Conservation (phyloP, 768 basidiomycete genomes). For the Baorangia bicolor region DNA sequence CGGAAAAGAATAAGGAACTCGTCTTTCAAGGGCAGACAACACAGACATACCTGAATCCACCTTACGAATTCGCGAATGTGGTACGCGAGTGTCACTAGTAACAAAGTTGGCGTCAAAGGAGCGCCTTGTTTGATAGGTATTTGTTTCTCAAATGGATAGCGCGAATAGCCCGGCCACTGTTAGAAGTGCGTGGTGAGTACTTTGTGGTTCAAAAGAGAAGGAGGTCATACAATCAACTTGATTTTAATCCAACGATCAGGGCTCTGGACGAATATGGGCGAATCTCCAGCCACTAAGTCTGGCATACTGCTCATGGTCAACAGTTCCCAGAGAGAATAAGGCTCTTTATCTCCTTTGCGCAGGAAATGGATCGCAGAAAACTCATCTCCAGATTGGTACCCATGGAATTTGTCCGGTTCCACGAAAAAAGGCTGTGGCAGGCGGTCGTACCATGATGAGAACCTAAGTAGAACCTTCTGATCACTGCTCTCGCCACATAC, state of each 20-base stretch:
- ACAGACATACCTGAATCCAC: conserved; percentile 34
- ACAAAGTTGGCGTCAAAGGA: conserved; percentile 29
- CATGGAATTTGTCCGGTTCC: conserved; percentile 11
- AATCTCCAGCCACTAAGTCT: conserved; percentile 20
- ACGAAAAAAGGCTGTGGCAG: conserved; percentile 22
- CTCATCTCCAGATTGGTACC: conserved; percentile 16
- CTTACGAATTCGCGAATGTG: conserved; percentile 33
- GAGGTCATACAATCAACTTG: conserved; percentile 33
- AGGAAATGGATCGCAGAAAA: conserved; percentile 34
- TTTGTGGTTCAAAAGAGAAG: background rate
- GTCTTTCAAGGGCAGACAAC: conserved; percentile 1
- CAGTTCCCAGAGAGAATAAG: conserved; percentile 29
- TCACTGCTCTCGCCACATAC: background rate
- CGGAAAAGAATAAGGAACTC: background rate
- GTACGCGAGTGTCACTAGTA: conserved; percentile 33
- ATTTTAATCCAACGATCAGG: conserved; percentile 35
- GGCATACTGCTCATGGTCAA: conserved; percentile 26
- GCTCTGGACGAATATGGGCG: conserved; percentile 19
- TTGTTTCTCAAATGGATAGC: conserved; percentile 38
- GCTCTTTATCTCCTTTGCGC: conserved; percentile 21
- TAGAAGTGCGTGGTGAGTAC: background rate
- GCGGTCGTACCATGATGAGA: conserved; percentile 6
- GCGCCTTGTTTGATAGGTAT: conserved; percentile 34
- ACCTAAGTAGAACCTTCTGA: background rate
- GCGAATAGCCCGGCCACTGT: conserved; percentile 52